Evolutionary conservation across 345 rosid species (phyloP), one percentile per base, ranked within the genome.

Genomic region (Hibiscus mutabilis): DNA sequence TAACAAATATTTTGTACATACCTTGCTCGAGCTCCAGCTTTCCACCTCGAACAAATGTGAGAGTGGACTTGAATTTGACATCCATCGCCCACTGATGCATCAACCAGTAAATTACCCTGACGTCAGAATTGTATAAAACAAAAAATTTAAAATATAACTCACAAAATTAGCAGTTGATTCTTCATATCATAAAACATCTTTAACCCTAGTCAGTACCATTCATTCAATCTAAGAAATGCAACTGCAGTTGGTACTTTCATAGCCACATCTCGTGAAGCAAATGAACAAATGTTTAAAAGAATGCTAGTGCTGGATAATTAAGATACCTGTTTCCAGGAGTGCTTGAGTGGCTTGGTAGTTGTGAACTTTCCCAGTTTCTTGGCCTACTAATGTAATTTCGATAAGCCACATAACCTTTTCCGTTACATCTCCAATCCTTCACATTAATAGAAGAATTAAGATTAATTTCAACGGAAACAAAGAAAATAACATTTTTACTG

Each of bases 351-450:
- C 96, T 91, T 52, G 86, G 82, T 66, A 76, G 78, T 70, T 77
- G 87, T 78, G 71, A 29, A 63, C 59, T 81, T 73, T 95, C 93
- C 93, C 97, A 90, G 68, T 95, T 89, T 73, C 90, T 81, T 62
- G 97, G 97, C 86, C 89, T 84, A 59, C 90, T 78, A 19, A 95
- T 91, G 82, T 86, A 87, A 77, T 90, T 95, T 37, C 97, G 89
- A 67, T 86, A 91, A 9, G 97, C 92, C 55, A 82, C 92, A 65
- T 91, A 95, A 9, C 97, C 96, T 81, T 84, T 91, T 7, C 92
- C 93, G 65, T 87, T 91, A 86, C 99, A 91, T 87, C 92, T 90
- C 96, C 99, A 91, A 31, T 90, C 99, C 99, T 94, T 82, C 68
- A 82, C 33, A 72, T 49, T 49, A 61, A 68, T 15, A 27, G 75